Evolutionary conservation across 1,284 basidiomycete genomes (phyloP), one percentile per base, ranked within the genome.

Genomic region (Pseudozyma pruni): DNA sequence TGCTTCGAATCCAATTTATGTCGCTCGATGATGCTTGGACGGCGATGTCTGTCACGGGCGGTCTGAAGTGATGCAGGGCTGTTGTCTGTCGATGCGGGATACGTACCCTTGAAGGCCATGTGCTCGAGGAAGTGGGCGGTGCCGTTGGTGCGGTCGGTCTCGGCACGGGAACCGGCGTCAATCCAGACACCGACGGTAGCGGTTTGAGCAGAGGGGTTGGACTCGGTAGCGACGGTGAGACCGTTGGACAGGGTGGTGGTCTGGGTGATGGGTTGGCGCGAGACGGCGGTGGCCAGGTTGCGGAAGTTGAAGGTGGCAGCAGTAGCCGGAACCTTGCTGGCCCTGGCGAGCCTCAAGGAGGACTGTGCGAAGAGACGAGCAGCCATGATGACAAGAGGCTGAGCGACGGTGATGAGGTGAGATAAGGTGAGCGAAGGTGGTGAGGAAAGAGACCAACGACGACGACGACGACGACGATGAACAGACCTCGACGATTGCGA

Each of bases 161-260:
- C 96, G 66, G 93, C 94, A 64, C 96, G 89, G 68, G 93, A 95
- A 74, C 96, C 96, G 62, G 95, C 94, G 83, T 98, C 95, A 81
- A 98, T 96, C 94, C 94, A 99, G 58, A 98, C 91, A 77, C 96
- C 96, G 42, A 98, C 94, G 29, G 95, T 98, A 16, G 95, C 95
- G 13, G 95, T 98, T 85, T 95, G 92, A n/a, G 93, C 91, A 83
- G 93, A 90, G 20, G 93, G 88, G 74, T 94, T 92, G 23, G 92
- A 87, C 86, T 98, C 94, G 46, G 84, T 84, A 14, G 83, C 83
- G 53, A 84, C 76, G 35, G 78, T 82, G 27, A 83, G 72, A 45
- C 81, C 78, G 44, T 76, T 78, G 56, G 74, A 57, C 16, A 81
- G 76, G 40, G 74, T 77, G 50, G 75, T 77, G 46, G 76, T 69